A percentile compares a stretch with the other conserved stretches of the same genome.
These are phyloP conservation scores for Backusella westeae DNA, from an alignment of 192 early-diverging fungal genomes.

Conservation along the genomic window DNA sequence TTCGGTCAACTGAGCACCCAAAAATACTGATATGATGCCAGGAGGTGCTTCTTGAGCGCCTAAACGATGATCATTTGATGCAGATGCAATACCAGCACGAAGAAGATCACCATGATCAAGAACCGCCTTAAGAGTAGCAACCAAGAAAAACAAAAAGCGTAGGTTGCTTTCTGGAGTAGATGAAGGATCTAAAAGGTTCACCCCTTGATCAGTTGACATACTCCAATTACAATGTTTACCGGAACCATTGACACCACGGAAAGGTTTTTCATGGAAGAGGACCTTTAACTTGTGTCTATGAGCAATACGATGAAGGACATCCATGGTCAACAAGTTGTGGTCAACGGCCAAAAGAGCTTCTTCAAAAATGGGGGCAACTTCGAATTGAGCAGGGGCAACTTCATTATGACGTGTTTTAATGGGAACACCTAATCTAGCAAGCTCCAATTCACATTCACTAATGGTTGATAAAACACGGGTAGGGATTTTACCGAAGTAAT, in stretches of 20 bases:
- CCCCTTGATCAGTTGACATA: conserved; percentile 88
- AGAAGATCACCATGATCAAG: conserved; percentile 89
- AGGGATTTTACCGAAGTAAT: conserved; percentile 98
- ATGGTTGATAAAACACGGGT: conserved; percentile 86
- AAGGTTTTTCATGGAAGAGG: conserved; percentile 99
- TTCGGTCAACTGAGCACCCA: conserved; percentile 95
- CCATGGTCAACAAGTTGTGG: conserved; percentile 98
- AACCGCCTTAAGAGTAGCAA: conserved; percentile 87
- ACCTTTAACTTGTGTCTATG: conserved; percentile 96
- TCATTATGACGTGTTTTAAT: conserved; percentile 99
- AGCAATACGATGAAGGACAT: conserved; percentile 92
- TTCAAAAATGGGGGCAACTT: conserved; percentile 97
- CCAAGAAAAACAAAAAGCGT: conserved; percentile 92
- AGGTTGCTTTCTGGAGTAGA: conserved; percentile 95
- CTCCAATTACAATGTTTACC: conserved; percentile 99
- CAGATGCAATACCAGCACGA: conserved; percentile 86
- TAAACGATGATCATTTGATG: conserved; percentile 97
- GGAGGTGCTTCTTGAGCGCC: conserved; percentile 99
- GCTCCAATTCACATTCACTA: conserved; percentile 92
- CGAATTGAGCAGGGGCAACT: conserved; percentile 97
- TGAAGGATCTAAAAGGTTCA: conserved; percentile 96
- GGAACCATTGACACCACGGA: conserved; percentile 96
- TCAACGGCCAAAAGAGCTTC: conserved; percentile 93
- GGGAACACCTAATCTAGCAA: conserved; percentile 90
- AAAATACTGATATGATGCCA: conserved; percentile 94